These are phyloP conservation scores for Gossypium lobatum DNA, from an alignment of 441 rosid genomes.

Conservation along the genomic window DNA sequence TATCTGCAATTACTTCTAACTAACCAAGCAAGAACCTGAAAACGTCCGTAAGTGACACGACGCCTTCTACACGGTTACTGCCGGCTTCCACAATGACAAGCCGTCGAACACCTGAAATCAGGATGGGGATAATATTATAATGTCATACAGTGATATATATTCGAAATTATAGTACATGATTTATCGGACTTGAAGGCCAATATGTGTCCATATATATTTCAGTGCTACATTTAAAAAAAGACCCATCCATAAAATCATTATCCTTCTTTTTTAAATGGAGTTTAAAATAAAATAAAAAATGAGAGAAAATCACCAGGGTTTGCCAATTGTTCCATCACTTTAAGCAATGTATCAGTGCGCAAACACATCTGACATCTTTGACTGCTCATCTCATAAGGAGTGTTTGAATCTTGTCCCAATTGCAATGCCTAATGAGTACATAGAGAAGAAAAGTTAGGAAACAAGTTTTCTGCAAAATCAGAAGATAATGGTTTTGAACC, in stretches of 20 bases:
- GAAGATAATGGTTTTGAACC: neutral
- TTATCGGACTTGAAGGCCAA: neutral
- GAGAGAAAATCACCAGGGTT: constrained; percentile 55
- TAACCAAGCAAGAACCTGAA: constrained; percentile 44
- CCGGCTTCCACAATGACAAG: constrained; percentile 51
- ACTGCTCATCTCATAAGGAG: constrained; percentile 47
- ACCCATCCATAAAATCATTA: neutral
- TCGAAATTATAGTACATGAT: neutral
- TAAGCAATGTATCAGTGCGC: constrained; percentile 56
- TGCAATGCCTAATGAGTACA: constrained; percentile 63
- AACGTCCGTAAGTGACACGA: constrained; percentile 37
- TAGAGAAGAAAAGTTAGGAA: neutral
- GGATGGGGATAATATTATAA: too few species aligned
- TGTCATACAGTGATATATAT: neutral
- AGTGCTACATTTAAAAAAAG: constrained; percentile 18
- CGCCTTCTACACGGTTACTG: constrained; percentile 53
- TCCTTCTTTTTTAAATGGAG: neutral
- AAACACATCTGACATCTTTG: constrained; percentile 91
- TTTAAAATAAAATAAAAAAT: neutral
- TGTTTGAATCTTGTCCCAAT: constrained; percentile 75
- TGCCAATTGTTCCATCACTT: constrained; percentile 75
- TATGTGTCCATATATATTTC: constrained; percentile 12
- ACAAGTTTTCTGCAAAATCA: neutral
- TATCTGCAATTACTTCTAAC: constrained; percentile 11
- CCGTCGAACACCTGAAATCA: constrained; percentile 41